Base-by-base conservation (phyloP, 1,284 basidiomycete species). In the Fomitopsis betulina region DNA sequence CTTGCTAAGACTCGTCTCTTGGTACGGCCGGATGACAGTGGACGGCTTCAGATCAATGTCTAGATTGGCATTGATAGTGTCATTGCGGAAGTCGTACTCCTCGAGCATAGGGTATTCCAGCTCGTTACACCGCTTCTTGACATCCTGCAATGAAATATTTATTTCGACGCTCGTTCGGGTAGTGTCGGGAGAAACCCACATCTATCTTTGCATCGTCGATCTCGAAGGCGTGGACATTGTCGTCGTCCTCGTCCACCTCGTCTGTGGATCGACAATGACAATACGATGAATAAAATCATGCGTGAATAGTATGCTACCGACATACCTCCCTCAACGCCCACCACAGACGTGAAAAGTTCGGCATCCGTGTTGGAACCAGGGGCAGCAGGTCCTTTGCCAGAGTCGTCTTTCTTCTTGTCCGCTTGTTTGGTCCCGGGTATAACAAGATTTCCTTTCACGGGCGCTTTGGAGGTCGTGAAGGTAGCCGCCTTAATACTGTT, bases 31-130 rank as follows among this genome's bases (percentile, higher is more conserved):
- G 70, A 98, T 97, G 63, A 94, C 90, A 0, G 96, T 98, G 53
- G 94, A 91, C 2, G 96, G 96, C 71, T 98, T 98, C 57, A 98
- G 82, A 75, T 98, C 96, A 60, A 98, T 98, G 69, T 98, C 96
- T 55, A 98, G 81, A 71, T 96, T 96, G 32, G 95, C 84, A 69
- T 98, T 98, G 63, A 93, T 77, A 0, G 91, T 94, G 73, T 98
- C 96, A 68, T 98, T 96, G 43, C 94, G 82, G 79, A 98, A 98
- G 72, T 98, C 96, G 70, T 98, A 98, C 73, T 98, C 96, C 72
- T 98, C 96, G 53, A 98, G 79, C 84, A 97, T 96, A 2, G 96
- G 96, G 64, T 95, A 94, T 69, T 97, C 94, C 43, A 98, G 83
- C 65, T 96, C 94, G 66, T 94, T 94, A 70, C 96, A 98, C 43